Base-by-base conservation (phyloP, 495 filamentous ascomycete genomes). In the Aspergillus affinis region DNA sequence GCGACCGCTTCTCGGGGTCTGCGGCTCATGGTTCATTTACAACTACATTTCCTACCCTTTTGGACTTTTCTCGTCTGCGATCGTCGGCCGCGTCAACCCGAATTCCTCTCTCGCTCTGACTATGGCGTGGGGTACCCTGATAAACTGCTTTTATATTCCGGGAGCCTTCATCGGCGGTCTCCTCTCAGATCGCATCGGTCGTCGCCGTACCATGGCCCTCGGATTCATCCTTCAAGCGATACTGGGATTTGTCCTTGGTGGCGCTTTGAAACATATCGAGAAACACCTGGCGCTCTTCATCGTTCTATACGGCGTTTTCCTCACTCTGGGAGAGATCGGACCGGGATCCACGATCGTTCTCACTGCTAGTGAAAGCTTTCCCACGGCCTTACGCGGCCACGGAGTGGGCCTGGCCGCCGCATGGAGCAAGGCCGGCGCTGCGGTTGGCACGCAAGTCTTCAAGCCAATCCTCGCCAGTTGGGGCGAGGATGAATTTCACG, bases 301-400 rank as follows among this genome's bases (percentile, higher is more conserved):
- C 36, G 36, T 41, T 10, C 36, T 41, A 10, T 41, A 41, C 13
- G 36, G 36, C 10, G 36, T 41, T 2, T 41, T 41, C 4, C 36
- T 41, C 1, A 83, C 84, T 0, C 81, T 94, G 3, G 90, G 90
- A 10, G 90, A 93, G 69, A 62, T 90, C 27, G 90, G 90, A 0
- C 89, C 90, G 0, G 90, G 90, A 6, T 85, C 93, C 71, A 93
- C 92, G 64, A 92, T 93, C 64, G 90, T 90, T 6, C 79, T 93
- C 3, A 65, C 69, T 6, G 69, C 69, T 5, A 71, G 69, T 54
- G 69, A 71, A 51, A 91, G 89, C n/a, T 88, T 84, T 66, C 88
- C 90, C 1, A 94, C 90, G 0, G 85, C 85, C 4, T 81, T 94
- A 26, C 78, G 90, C 8, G 90, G 90, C 0, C 88, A 91, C 65